Evolutionary conservation across 2,329 filamentous ascomycete species (phyloP), one percentile per base, ranked within the genome.

Genomic region (Neobulgaria alba): DNA sequence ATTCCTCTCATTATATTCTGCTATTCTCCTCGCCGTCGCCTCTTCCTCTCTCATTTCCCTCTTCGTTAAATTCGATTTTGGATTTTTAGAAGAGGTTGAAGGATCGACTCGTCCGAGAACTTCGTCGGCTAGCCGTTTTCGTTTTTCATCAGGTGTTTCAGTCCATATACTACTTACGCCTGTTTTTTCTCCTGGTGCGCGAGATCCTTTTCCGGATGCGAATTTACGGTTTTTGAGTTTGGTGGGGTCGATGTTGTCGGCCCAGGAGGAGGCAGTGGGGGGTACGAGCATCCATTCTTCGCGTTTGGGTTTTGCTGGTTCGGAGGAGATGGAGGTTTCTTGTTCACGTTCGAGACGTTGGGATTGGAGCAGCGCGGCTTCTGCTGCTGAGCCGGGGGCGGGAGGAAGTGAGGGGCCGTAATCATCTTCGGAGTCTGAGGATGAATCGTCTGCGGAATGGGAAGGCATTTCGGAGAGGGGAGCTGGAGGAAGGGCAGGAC

Each of bases 121-220:
- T 39, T 92, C 78, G 59, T 94, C 79, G 53, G 83, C 80, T 16
- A 95, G 64, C 29, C 86, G 73, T 61, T 82, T 80, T 43, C 85
- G 77, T 61, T 93, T 94, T 63, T 95, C 76, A 59, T 90, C 85
- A 0, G 87, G 85, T 7, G 87, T 95, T 62, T 96, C 90, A 1
- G 86, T 89, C 90, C 90, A 96, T 32, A 90, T 77, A 0, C 55
- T 51, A 35, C 49, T 53, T 5, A 61, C 50, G 2, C 56, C 57
- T 2, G 42, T 44, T 33, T 53, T 54, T 31, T 57, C 53, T 2
- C 43, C 58, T 3, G 63, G 62, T 7, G 62, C 66, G 46, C 67
- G 68, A 2, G 75, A 69, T 3, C 72, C 68, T 55, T 77, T 79
- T 4, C 78, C 76, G 0, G 82, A 83, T 38, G 86, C 79, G 67